Percentiles rank a stretch among this genome's conserved stretches.
These are phyloP conservation scores for Diddensiella santjacobensis DNA, from an alignment of 805 yeast species.

Conservation along the genomic window DNA sequence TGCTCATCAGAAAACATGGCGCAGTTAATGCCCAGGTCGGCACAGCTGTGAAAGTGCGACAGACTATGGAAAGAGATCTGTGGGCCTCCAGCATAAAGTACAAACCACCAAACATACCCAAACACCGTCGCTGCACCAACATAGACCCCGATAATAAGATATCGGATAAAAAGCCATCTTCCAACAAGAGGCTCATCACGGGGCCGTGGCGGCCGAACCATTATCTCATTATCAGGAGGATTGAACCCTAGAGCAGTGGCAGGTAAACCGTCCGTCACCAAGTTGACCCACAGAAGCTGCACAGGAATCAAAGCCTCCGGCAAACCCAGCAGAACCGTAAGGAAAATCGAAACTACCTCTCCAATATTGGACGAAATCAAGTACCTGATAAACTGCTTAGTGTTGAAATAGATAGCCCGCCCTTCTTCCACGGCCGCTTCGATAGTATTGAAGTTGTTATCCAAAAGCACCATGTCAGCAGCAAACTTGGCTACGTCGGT, in stretches of 20 bases:
- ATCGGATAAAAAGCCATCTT: conserved; percentile 38
- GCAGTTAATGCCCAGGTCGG: conserved; percentile 34
- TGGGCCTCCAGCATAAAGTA: conserved; percentile 37
- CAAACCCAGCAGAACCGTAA: conserved; percentile 51
- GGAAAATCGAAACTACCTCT: conserved; percentile 52
- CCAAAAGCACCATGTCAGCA: conserved; percentile 53
- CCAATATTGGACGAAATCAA: conserved; percentile 53
- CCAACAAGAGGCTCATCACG: conserved; percentile 39
- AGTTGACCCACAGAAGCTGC: conserved; percentile 54
- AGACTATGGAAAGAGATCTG: conserved; percentile 34
- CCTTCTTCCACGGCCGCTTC: conserved; percentile 56
- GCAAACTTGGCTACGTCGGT: conserved; percentile 61
- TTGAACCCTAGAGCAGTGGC: conserved; percentile 55
- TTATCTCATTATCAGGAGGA: conserved; percentile 39
- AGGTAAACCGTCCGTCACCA: conserved; percentile 56
- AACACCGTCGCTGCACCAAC: conserved; percentile 42
- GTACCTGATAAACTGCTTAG: conserved; percentile 41
- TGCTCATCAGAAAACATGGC: conserved; percentile 31
- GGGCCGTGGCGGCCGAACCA: conserved; percentile 39
- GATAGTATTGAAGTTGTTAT: conserved; percentile 53
- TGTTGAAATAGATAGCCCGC: conserved; percentile 43
- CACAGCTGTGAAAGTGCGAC: conserved; percentile 38
- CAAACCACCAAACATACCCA: conserved; percentile 42
- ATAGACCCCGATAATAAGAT: conserved; percentile 39
- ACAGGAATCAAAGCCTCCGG: conserved; percentile 55